Conservation (phyloP, 192 early-diverging fungal genomes). For the Irineochytrium annulatum region DNA sequence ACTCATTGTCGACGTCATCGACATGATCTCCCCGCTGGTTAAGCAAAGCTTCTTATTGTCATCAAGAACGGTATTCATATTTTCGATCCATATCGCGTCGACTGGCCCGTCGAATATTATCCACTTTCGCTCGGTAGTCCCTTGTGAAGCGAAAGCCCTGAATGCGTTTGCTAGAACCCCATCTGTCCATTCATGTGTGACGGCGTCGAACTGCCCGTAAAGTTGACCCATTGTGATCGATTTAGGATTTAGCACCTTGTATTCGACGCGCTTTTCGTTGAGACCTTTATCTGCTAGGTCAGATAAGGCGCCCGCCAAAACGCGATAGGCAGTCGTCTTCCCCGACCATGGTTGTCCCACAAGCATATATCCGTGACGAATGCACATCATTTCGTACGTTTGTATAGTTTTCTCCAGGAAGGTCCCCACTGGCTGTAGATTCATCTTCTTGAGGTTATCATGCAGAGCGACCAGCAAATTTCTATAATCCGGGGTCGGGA, state of each 20-base stretch:
- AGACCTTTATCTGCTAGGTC: conserved; percentile 44
- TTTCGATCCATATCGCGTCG: conserved; percentile 64
- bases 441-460: conserved; percentile 47
- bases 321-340: conserved; percentile 56
- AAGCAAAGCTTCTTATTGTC: conserved; percentile 63
- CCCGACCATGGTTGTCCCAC: conserved; percentile 58
- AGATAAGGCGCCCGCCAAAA: conserved; percentile 47
- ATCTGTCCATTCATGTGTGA: conserved; percentile 62
- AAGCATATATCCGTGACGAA: conserved; percentile 62
- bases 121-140: conserved; percentile 50
- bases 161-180: conserved; percentile 56
- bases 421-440: conserved; percentile 45
- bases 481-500: conserved; percentile 55
- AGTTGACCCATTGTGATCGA: conserved; percentile 64
- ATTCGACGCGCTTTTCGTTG: conserved; percentile 52
- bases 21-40: conserved; percentile 58
- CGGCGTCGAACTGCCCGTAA: conserved; percentile 57
- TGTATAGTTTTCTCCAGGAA: conserved; percentile 60
- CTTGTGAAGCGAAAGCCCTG: conserved; percentile 46
- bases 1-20: conserved; percentile 52
- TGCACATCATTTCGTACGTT: conserved; percentile 64
- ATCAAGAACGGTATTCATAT: conserved; percentile 63
- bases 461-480: conserved; percentile 44
- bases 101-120: conserved; percentile 63
- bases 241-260: conserved; percentile 54